Evolutionary conservation across 768 basidiomycete species (phyloP).

Genomic region (Suillus cothurnatus): DNA sequence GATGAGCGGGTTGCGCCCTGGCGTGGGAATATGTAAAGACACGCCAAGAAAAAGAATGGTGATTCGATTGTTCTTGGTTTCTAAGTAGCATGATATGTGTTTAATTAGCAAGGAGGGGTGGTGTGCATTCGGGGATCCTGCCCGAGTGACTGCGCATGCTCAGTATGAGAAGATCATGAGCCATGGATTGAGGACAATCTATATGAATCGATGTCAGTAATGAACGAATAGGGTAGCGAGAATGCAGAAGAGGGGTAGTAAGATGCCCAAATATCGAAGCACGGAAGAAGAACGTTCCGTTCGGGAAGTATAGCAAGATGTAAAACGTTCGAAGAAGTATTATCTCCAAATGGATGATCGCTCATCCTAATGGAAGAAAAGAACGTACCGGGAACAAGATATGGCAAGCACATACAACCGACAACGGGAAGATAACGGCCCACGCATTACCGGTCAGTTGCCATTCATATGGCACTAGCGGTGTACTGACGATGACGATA

Average conservation of each 20-base stretch:
- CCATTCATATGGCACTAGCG: slow-evolving; percentile 67
- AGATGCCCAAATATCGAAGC: slow-evolving; percentile 22
- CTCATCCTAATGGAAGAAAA: background rate
- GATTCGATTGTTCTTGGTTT: background rate
- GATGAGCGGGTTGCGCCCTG: background rate
- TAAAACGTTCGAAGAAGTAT: background rate
- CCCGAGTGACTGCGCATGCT: background rate
- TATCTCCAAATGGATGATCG: background rate
- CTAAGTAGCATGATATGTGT: background rate
- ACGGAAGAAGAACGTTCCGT: background rate
- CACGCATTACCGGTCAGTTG: slow-evolving; percentile 58
- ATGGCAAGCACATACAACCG: slow-evolving; percentile 67
- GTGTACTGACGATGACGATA: slow-evolving; percentile 59
- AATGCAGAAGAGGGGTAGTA: slow-evolving; percentile 31
- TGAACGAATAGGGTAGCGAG: background rate
- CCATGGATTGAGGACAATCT: slow-evolving; percentile 89
- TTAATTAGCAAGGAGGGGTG: background rate
- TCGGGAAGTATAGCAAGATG: background rate
- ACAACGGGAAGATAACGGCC: slow-evolving; percentile 79
- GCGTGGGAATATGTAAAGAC: background rate
- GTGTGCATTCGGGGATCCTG: background rate
- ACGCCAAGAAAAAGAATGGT: background rate
- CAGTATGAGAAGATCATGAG: slow-evolving; percentile 79
- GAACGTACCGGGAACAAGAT: slow-evolving; percentile 70
- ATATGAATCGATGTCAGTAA: slow-evolving; percentile 18